phyloP scores from a whole-genome alignment of 331 rosid species.

The Ulmus americana region DNA sequence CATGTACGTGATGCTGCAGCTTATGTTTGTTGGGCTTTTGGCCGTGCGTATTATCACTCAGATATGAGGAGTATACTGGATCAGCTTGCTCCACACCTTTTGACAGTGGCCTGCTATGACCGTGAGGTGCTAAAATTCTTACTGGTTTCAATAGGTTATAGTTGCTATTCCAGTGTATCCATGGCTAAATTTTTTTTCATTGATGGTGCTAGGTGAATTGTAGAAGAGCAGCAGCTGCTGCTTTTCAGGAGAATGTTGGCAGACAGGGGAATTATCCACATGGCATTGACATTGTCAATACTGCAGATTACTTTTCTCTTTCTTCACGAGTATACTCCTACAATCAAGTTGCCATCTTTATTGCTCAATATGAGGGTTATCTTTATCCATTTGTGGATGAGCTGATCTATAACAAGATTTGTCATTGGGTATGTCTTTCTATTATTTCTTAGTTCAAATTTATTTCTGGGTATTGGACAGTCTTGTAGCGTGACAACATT shows the following conservation, averaged over 20 bases:
- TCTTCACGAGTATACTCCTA: constrained; percentile 76
- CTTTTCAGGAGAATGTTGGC: constrained; percentile 98
- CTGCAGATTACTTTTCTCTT: constrained; percentile 90
- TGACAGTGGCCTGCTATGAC: constrained; percentile 90
- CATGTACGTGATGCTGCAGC: constrained; percentile 99
- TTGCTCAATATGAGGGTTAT: constrained; percentile 83
- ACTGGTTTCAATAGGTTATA: constrained; percentile 14
- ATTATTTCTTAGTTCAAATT: not conserved
- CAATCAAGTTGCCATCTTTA: constrained; percentile 61
- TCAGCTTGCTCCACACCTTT: constrained; percentile 86
- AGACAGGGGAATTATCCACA: constrained; percentile 92
- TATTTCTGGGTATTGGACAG: not conserved
- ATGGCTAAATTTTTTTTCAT: constrained; percentile 15
- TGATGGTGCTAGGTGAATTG: constrained; percentile 78
- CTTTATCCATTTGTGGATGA: constrained; percentile 71
- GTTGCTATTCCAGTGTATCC: constrained; percentile 6
- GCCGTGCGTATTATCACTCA: constrained; percentile 79
- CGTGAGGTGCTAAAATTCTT: constrained; percentile 64
- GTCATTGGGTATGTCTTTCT: constrained; percentile 73
- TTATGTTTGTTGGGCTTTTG: constrained; percentile 99
- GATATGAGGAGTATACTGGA: constrained; percentile 75
- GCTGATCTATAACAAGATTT: constrained; percentile 71
- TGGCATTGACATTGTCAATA: constrained; percentile 92
- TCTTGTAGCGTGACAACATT: not conserved
- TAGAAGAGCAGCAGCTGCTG: constrained; percentile 99